Base-by-base conservation (phyloP, 768 basidiomycete species). In the Pleurotus ostreatus region DNA sequence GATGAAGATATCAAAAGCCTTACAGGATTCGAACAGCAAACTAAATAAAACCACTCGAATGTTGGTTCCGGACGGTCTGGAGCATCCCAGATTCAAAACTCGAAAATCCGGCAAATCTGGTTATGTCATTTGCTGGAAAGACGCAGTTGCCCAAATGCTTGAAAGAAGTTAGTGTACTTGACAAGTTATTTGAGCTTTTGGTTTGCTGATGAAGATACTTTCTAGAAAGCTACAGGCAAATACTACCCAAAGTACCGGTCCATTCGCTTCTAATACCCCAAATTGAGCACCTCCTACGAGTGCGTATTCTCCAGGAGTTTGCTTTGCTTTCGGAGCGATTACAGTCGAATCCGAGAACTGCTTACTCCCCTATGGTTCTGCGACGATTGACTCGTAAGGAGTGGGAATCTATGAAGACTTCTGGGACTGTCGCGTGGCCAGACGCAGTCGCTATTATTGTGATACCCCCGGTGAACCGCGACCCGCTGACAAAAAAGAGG, bases 291-390 rank as follows among this genome's bases (percentile, higher is more conserved):
- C 74, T 85, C 20, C 72, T 93, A 8, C 88, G 89, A 45, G 67
- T 88, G 12, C 83, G 91, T 15, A 78, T 91, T 11, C 71, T 93
- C 2, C 89, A 92, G 66, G 92, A 93, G 62, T 69, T 93, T 5
- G 77, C 85, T 39, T 66, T 91, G 4, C 68, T 92, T 41, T 73
- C 70, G 0, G 77, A 79, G 11, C 67, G 65, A 5, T 65, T 87
- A 45, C 67, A 73, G 59, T 61, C 58, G 52, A 41, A 55, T 61
- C 46, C 55, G 47, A 57, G 61, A 57, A 57, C 52, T 46, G 22
- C 59, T 23, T 60, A 59, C n/a, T 41, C 56, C 52, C 59, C 72
- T 62, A 46, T 66, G 15, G 62, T 87, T 47, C 68, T 93, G 30
- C 79, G 88, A 39, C 78, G 85, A 51, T 75, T 93, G 11, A 86